phyloP scores from a whole-genome alignment of 768 basidiomycete genomes.

The Pisolithus orientalis region DNA sequence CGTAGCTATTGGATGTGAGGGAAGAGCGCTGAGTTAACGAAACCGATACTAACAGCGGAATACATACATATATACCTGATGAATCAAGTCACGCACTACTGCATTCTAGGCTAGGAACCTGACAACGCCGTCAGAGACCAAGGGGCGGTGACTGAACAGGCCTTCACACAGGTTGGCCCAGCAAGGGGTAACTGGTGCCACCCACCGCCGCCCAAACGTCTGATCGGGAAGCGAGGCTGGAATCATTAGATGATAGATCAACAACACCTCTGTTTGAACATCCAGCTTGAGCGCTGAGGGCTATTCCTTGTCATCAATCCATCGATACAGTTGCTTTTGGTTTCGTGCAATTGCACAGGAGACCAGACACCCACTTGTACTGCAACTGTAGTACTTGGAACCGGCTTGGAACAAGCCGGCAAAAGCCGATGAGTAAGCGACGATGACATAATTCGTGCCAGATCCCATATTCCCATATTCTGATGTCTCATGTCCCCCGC shows the following conservation, averaged over 20 bases:
- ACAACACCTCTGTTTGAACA: too few relatives aligned
- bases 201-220: background rate
- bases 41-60: background rate
- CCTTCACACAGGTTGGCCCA: background rate
- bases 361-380: too few relatives aligned
- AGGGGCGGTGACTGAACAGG: background rate
- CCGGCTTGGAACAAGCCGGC: too few relatives aligned
- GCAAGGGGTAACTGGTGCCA: background rate
- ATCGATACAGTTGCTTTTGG: too few relatives aligned
- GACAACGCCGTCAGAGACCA: background rate
- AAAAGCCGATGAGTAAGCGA: too few relatives aligned
- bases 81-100: background rate
- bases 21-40: background rate
- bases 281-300: too few relatives aligned
- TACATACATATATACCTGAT: background rate
- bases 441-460: background rate
- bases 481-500: background rate
- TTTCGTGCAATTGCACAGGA: too few relatives aligned
- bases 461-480: background rate
- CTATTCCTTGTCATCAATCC: too few relatives aligned
- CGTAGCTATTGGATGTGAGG: background rate
- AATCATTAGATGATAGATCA: too few relatives aligned
- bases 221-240: too few relatives aligned
- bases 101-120: background rate
- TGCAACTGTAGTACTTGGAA: too few relatives aligned